phyloP scores from a whole-genome alignment of 345 rosid genomes.

The Salix suchowensis region DNA sequence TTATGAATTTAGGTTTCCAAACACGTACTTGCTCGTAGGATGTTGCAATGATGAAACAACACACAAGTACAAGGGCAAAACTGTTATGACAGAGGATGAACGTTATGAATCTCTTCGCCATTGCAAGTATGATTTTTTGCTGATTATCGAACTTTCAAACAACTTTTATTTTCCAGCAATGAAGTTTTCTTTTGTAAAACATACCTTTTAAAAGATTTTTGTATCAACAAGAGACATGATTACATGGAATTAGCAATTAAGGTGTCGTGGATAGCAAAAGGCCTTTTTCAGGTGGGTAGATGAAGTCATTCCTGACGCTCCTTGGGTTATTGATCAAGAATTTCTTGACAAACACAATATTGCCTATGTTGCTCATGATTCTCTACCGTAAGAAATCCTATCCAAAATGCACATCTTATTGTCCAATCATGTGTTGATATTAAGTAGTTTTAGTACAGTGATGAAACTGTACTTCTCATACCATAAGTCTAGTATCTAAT shows the following conservation, averaged over 20 bases:
- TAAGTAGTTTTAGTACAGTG: neutral
- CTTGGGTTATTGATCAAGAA: constrained; percentile 83
- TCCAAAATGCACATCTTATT: neutral
- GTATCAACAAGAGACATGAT: neutral
- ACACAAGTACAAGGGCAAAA: constrained; percentile 80
- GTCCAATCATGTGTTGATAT: neutral
- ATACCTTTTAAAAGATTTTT: neutral
- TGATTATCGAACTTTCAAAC: neutral
- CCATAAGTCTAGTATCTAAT: neutral
- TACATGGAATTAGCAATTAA: neutral
- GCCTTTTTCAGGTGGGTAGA: constrained; percentile 71
- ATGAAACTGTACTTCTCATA: neutral
- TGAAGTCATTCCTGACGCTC: constrained; percentile 88
- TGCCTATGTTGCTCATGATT: constrained; percentile 82
- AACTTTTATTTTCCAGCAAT: neutral
- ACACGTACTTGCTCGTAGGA: constrained; percentile 75
- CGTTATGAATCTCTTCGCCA: constrained; percentile 94
- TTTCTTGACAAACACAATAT: constrained; percentile 76
- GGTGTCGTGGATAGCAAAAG: neutral
- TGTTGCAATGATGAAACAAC: constrained; percentile 89
- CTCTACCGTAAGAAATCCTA: constrained; percentile 67
- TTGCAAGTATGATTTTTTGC: constrained; percentile 63
- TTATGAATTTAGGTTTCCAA: constrained; percentile 55
- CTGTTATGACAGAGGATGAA: constrained; percentile 78
- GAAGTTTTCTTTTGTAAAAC: neutral